Evolutionary conservation across 164 flowering plant species (phyloP).

Genomic region (Paratinospora sagittata): DNA sequence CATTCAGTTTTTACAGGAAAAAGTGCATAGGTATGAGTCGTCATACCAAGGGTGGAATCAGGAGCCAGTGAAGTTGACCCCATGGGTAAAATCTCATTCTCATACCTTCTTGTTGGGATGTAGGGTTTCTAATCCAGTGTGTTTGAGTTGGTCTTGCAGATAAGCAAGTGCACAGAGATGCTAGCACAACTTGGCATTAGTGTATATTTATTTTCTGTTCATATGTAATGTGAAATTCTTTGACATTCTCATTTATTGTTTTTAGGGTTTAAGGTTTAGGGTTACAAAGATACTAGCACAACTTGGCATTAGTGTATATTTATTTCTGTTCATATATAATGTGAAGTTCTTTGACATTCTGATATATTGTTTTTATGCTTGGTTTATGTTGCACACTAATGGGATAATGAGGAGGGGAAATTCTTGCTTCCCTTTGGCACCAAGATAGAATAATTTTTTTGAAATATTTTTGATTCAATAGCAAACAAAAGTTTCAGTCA

Average conservation of each 20-base stretch:
- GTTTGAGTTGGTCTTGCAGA: too few species aligned
- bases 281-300: too few species aligned
- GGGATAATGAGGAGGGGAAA: not conserved
- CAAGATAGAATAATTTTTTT: not conserved
- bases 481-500: not conserved
- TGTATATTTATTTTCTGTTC: too few species aligned
- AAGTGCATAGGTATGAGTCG: constrained; percentile 55
- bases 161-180: too few species aligned
- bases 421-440: not conserved
- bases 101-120: not conserved
- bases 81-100: constrained; percentile 50
- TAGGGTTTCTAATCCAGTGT: too few species aligned
- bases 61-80: constrained; percentile 52
- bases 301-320: too few species aligned
- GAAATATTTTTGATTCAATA: not conserved
- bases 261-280: too few species aligned
- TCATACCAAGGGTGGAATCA: constrained; percentile 59
- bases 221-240: too few species aligned
- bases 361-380: not conserved
- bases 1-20: constrained; percentile 68
- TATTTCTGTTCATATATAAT: not conserved
- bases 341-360: not conserved
- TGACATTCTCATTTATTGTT: too few species aligned
- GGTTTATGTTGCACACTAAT: not conserved
- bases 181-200: too few species aligned